Evolutionary conservation across 306 rosid genomes (phyloP).

Genomic region (Vachellia collinsii): DNA sequence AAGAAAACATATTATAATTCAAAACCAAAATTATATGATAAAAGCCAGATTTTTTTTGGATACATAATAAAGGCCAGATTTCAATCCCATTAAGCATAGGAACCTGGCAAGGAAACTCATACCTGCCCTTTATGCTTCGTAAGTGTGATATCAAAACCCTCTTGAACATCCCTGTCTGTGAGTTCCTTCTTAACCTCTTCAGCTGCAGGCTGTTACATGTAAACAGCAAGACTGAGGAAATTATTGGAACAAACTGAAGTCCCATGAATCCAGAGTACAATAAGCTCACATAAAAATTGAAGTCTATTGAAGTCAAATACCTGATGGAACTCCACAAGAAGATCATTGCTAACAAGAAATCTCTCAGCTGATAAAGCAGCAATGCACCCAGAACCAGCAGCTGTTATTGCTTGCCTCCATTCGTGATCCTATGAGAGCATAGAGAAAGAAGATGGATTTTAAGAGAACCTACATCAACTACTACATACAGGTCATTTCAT

Average conservation of each 20-base stretch:
- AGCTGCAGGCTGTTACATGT: conserved; percentile 70
- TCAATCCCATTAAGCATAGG: conserved; percentile 33
- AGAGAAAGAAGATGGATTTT: not conserved
- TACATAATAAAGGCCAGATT: conserved; percentile 4
- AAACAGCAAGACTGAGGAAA: conserved; percentile 30
- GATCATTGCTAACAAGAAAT: conserved; percentile 78
- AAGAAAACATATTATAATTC: conserved; percentile 21
- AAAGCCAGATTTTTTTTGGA: not conserved
- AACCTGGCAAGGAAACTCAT: conserved; percentile 29
- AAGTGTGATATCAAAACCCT: conserved; percentile 70
- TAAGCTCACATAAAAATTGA: conserved; percentile 23
- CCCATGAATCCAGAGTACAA: conserved; percentile 19
- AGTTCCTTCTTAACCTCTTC: conserved; percentile 91
- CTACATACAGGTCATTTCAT: not conserved
- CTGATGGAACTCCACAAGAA: conserved; percentile 95
- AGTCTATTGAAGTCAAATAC: conserved; percentile 49
- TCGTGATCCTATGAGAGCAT: conserved; percentile 71
- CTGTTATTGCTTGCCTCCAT: conserved; percentile 98
- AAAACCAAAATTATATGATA: not conserved
- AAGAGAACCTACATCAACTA: conserved; percentile 19
- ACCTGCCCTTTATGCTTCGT: conserved; percentile 95
- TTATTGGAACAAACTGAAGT: conserved; percentile 30
- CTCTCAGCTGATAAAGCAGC: conserved; percentile 97
- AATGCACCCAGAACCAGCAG: conserved; percentile 97
- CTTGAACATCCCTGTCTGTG: conserved; percentile 78